phyloP scores from a whole-genome alignment of 1,284 basidiomycete genomes.

The Erythrobasidium hasegawianum region DNA sequence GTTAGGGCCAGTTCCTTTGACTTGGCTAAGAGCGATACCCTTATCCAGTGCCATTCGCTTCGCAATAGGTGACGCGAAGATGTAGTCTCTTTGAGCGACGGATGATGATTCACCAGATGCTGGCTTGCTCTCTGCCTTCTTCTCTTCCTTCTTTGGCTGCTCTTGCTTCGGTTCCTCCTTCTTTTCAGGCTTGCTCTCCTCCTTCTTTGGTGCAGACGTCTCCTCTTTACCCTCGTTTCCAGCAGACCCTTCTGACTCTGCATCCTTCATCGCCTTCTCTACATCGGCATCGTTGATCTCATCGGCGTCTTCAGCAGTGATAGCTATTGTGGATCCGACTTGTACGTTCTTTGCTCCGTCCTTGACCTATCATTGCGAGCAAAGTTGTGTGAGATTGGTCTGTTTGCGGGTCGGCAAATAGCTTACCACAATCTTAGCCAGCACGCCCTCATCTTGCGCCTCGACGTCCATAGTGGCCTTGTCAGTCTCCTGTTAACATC shows the following conservation, averaged over 20 bases:
- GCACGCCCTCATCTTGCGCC: constrained; percentile 90
- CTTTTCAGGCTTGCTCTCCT: constrained; percentile 50
- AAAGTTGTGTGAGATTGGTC: no score
- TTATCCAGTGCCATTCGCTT: constrained; percentile 95
- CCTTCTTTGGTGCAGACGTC: constrained; percentile 34
- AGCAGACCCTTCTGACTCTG: constrained; percentile 39
- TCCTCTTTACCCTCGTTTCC: constrained; percentile 38
- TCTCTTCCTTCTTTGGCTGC: constrained; percentile 47
- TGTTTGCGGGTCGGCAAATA: no score
- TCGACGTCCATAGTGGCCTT: constrained; percentile 99
- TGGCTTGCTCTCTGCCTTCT: constrained; percentile 49
- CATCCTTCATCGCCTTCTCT: constrained; percentile 48
- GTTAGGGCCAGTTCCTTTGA: constrained; percentile 91
- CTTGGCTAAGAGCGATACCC: constrained; percentile 82
- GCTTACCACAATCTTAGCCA: constrained; percentile 87
- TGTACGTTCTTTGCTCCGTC: constrained; percentile 82
- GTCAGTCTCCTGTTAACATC: constrained; percentile 99
- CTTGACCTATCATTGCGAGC: constrained; percentile 58
- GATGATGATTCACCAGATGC: constrained; percentile 35
- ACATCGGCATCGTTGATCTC: constrained; percentile 77
- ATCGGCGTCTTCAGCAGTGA: constrained; percentile 89
- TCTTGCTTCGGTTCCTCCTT: constrained; percentile 51
- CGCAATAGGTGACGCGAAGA: constrained; percentile 91
- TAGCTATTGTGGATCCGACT: constrained; percentile 82
- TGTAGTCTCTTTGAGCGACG: constrained; percentile 56